A percentile compares a stretch with the other conserved stretches of the same genome.
Evolutionary conservation across 805 yeast species (phyloP).

Genomic region (Yarrowia yakushimensis): DNA sequence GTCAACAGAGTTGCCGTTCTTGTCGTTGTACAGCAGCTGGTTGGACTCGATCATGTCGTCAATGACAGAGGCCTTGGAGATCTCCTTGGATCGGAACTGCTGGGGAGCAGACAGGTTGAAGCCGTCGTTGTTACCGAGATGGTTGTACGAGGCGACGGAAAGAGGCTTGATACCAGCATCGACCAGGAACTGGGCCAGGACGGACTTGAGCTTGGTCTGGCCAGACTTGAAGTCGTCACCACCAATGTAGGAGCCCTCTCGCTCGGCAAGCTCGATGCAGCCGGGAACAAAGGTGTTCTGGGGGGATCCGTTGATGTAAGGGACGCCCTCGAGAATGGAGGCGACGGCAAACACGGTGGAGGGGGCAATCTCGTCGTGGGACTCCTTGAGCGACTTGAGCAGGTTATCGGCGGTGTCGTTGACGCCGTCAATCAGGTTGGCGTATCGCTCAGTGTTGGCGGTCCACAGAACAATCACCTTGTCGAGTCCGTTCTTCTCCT

Average conservation of each 20-base stretch:
- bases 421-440: constrained; percentile 71
- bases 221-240: constrained; percentile 98
- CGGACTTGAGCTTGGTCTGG: constrained; percentile 94
- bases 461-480: constrained; percentile 93
- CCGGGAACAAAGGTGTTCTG: constrained; percentile 98
- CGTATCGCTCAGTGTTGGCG: constrained; percentile 93
- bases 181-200: constrained; percentile 88
- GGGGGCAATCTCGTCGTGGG: constrained; percentile 83
- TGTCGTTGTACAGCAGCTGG: constrained; percentile 75
- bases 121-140: constrained; percentile 95
- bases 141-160: constrained; percentile 93
- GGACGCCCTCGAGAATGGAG: constrained; percentile 77
- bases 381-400: constrained; percentile 64
- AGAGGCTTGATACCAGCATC: constrained; percentile 96
- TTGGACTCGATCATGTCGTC: constrained; percentile 92
- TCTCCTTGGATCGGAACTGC: constrained; percentile 94
- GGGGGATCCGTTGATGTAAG: constrained; percentile 95
- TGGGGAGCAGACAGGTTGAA: constrained; percentile 84
- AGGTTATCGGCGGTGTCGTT: constrained; percentile 86
- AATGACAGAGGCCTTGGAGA: constrained; percentile 86
- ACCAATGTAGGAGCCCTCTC: constrained; percentile 72
- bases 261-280: constrained; percentile 81
- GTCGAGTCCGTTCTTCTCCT: constrained; percentile 66
- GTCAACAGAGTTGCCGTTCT: constrained; percentile 73
- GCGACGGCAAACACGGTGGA: constrained; percentile 95